Base-by-base conservation (phyloP, 331 rosid species). In the Malus hybrid region DNA sequence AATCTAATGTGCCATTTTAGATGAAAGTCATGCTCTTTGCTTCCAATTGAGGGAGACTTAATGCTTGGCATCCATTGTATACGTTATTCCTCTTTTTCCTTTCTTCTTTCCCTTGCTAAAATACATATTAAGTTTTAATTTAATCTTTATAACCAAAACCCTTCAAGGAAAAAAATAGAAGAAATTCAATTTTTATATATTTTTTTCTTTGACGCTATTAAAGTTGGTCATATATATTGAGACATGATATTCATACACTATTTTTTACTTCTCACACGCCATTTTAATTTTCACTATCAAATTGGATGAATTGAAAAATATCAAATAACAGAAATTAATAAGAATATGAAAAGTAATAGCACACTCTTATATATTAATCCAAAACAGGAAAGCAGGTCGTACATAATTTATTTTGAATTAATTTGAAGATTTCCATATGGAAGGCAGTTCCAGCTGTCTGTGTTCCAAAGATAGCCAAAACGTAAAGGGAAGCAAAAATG, bases 201-300 rank as follows among this genome's bases (percentile, higher is more conserved):
- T 54, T 18, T 52, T 1, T 20, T 56, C 5, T 57, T 19, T 22
- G 12, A 0, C 13, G 10, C 14, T 6, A 20, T 57, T 57, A 57
- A 57, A 57, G 63, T 56, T 56, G 62, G 13, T n/a, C 44, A 39
- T 39, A 9, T 9, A 39, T 39, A 39, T 39, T 39, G 4, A 9
- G 44, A 39, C 12, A 0, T 9, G 44, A 9, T 39, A 39, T 39
- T 0, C 11, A 39, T 1, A 39, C 1, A 39, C 1, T 0, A 0
- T 0, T 39, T 39, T 39, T 39, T 39, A 39, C 1, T 39, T 39
- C 12, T 39, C 12, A 39, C 12, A 39, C 1, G 2, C 0, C 1
- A 39, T 39, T 39, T 9, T 0, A 39, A 39, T 39, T 39, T 39
- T 39, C 1, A 0, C 1, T 0, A 9, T 39, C 12, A 8, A 0